Evolutionary conservation across 768 basidiomycete genomes (phyloP), one percentile per base, ranked within the genome.

Genomic region (Clavulina sp.): DNA sequence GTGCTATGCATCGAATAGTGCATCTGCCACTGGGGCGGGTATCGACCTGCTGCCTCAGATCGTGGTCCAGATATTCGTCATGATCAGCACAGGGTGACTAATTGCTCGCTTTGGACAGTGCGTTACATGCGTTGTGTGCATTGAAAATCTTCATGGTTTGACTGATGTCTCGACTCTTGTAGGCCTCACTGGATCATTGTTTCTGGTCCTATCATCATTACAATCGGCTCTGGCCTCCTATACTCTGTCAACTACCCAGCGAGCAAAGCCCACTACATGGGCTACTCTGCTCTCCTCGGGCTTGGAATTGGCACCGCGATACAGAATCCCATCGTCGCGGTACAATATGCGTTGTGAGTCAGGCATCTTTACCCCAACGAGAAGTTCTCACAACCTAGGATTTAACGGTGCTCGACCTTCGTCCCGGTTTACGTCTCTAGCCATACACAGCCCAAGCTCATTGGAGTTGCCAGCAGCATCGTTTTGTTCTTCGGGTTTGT

Each of bases 141-240:
- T n/a, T n/a, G n/a, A n/a, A n/a, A n/a, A n/a, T n/a, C n/a, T n/a
- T n/a, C n/a, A n/a, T n/a, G n/a, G n/a, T n/a, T n/a, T n/a, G n/a
- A n/a, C n/a, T n/a, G n/a, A n/a, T n/a, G n/a, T n/a, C n/a, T n/a
- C 26, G 2, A 53, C 1, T 49, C 58, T 4, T 66, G 67, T 28
- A 56, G 61, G 13, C 36, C 36, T 38, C 21, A 38, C 36, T 21
- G 13, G 13, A 38, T 38, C 36, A 38, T 38, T 21, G 13, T 38
- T 21, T 21, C 21, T 38, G 36, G 36, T 13, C 36, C 36, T 38
- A 21, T 38, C 36, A 13, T 38, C 21, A 38, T 38, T 38, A 21
- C 36, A 13, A 13, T 38, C 13, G 36, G 36, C 13, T 38, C 13
- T 38, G 36, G 36, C 13, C 36, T 38, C 21, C 36, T 38, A 21